phyloP scores from a whole-genome alignment of 345 rosid genomes.

The Streptanthus diversifolius region DNA sequence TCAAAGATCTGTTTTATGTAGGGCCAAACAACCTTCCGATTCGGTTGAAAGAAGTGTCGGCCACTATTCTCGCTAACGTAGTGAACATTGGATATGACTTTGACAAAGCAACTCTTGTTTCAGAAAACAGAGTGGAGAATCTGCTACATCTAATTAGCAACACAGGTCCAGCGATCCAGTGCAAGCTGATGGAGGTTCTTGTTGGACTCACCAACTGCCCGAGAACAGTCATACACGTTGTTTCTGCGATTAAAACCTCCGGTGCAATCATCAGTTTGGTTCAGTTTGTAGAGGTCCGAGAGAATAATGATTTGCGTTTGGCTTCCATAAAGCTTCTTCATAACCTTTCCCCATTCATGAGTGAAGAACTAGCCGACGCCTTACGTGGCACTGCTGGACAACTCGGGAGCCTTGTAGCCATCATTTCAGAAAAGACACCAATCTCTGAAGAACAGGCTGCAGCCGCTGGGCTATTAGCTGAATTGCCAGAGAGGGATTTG shows the following conservation, averaged over 20 bases:
- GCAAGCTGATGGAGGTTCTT: constrained; percentile 96
- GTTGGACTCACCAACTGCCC: constrained; percentile 74
- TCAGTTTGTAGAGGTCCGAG: constrained; percentile 83
- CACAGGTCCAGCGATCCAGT: constrained; percentile 93
- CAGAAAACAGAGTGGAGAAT: constrained; percentile 74
- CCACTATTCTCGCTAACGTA: constrained; percentile 88
- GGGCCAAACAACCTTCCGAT: constrained; percentile 76
- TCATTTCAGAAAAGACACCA: constrained; percentile 58
- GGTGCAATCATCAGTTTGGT: constrained; percentile 94
- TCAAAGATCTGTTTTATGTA: constrained; percentile 71
- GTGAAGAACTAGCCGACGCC: constrained; percentile 73
- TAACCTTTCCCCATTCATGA: constrained; percentile 78
- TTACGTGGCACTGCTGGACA: constrained; percentile 83
- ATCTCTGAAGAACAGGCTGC: constrained; percentile 89
- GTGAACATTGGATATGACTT: constrained; percentile 75
- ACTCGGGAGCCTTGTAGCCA: constrained; percentile 65
- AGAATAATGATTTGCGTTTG: constrained; percentile 52
- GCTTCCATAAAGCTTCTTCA: constrained; percentile 86
- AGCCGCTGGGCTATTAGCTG: constrained; percentile 86
- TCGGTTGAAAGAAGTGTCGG: constrained; percentile 86
- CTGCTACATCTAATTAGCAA: constrained; percentile 85
- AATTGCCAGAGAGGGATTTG: constrained; percentile 83
- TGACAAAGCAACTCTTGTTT: constrained; percentile 67
- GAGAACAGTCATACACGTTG: constrained; percentile 59
- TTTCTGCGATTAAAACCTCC: constrained; percentile 78